Evolutionary conservation across 805 yeast genomes (phyloP).

Genomic region (Teunomyces gatunensis): DNA sequence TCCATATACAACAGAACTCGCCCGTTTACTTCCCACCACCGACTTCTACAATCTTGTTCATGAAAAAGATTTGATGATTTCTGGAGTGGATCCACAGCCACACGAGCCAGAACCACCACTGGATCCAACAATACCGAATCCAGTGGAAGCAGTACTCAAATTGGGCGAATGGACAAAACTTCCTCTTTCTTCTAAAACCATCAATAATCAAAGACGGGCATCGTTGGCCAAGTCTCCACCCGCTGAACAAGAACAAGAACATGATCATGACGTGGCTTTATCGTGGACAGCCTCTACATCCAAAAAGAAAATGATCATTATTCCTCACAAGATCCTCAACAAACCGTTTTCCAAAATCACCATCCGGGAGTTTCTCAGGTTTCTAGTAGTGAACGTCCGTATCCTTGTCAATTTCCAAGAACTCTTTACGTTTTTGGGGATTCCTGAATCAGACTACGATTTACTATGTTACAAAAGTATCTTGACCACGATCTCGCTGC

Average conservation of each 20-base stretch:
- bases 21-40: conserved; percentile 20
- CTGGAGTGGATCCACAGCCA: conserved; percentile 4
- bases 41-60: conserved; percentile 30
- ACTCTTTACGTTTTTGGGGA: conserved; percentile 16
- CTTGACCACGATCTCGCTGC: conserved; percentile 11
- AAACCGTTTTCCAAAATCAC: conserved; percentile 39
- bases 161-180: conserved; percentile 25
- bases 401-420: conserved; percentile 34
- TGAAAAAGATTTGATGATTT: conserved; percentile 29
- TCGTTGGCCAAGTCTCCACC: conserved; percentile 2
- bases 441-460: conserved; percentile 12
- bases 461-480: conserved; percentile 19
- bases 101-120: too few relatives aligned
- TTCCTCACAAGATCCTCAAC: conserved; percentile 42
- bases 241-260: not conserved
- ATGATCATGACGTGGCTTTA: not conserved
- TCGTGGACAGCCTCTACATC: not conserved
- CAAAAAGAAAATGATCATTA: conserved; percentile 27
- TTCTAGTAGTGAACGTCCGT: conserved; percentile 36
- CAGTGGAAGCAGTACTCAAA: conserved; percentile 9
- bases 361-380: conserved; percentile 35
- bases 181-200: conserved; percentile 16
- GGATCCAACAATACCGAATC: too few relatives aligned
- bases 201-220: conserved; percentile 14
- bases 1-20: conserved; percentile 17